A percentile compares a stretch with the other conserved stretches of the same genome.
These are phyloP conservation scores for Apophysomyces elegans DNA, from an alignment of 371 early-diverging fungal genomes.

Conservation along the genomic window DNA sequence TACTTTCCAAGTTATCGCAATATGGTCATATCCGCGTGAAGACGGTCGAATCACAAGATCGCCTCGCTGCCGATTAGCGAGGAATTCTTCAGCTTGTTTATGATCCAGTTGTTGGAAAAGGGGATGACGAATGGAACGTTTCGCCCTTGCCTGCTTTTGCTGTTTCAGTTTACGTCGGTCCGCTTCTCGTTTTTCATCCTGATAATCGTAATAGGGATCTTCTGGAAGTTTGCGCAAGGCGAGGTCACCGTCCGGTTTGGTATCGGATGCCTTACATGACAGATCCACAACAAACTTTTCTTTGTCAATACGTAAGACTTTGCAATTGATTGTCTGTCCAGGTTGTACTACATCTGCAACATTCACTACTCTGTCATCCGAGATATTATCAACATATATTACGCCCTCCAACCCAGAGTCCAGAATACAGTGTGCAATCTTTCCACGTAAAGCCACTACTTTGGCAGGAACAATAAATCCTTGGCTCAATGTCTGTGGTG, in stretches of 20 bases:
- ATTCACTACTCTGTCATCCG: constrained; percentile 63
- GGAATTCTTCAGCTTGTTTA: constrained; percentile 76
- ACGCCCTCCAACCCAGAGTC: constrained; percentile 88
- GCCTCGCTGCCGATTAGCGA: constrained; percentile 73
- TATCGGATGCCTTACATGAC: constrained; percentile 59
- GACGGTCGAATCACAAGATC: constrained; percentile 94
- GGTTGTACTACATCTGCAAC: constrained; percentile 64
- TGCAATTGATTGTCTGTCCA: constrained; percentile 74
- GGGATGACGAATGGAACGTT: constrained; percentile 81
- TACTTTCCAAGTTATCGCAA: constrained; percentile 94
- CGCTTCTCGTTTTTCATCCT: constrained; percentile 59
- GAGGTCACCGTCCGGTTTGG: constrained; percentile 54
- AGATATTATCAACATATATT: constrained; percentile 68
- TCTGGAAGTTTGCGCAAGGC: constrained; percentile 46
- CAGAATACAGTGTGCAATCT: constrained; percentile 75
- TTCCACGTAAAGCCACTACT: constrained; percentile 68
- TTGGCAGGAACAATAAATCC: constrained; percentile 72
- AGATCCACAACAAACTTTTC: constrained; percentile 82
- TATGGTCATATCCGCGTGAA: constrained; percentile 81
- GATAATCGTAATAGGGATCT: constrained; percentile 75
- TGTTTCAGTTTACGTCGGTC: constrained; percentile 59
- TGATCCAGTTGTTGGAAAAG: constrained; percentile 79
- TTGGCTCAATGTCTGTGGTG: constrained; percentile 64
- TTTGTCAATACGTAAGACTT: constrained; percentile 78
- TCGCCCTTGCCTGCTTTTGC: constrained; percentile 45